A percentile compares a stretch with the other conserved stretches of the same genome.
Evolutionary conservation across 2,329 filamentous ascomycete genomes (phyloP).

Genomic region (Chaetomium sp.): DNA sequence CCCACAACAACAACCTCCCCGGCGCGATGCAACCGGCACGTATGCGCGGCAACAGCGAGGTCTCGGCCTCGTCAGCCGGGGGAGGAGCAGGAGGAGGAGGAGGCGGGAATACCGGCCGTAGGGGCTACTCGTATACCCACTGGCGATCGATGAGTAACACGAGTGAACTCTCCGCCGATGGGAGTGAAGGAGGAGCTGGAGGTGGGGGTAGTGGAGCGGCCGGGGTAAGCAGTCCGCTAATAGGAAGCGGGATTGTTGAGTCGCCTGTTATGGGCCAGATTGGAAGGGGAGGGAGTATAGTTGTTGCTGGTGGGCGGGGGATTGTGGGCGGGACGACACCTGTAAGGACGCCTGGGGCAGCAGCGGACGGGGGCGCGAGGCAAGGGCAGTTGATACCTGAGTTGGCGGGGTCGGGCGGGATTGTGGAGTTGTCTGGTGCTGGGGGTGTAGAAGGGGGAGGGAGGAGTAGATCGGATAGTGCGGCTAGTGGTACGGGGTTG

Average conservation of each 20-base stretch:
- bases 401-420: constrained; percentile 11
- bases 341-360: neutral
- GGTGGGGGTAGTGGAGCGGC: neutral
- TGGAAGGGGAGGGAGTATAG: too few species aligned
- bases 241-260: neutral
- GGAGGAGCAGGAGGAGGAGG: constrained; percentile 23
- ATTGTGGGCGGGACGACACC: constrained; percentile 10
- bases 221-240: constrained; percentile 1
- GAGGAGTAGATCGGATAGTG: constrained; percentile 26
- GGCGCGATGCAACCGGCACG: constrained; percentile 13
- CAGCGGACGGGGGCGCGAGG: neutral
- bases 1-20: constrained; percentile 15
- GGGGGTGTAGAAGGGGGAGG: neutral
- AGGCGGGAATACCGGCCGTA: constrained; percentile 2
- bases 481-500: constrained; percentile 20
- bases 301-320: neutral
- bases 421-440: neutral
- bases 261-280: too few species aligned
- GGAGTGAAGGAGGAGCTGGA: constrained; percentile 24
- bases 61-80: too few species aligned
- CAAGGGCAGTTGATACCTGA: constrained; percentile 20
- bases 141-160: constrained; percentile 38
- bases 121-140: constrained; percentile 26
- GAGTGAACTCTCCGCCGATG: constrained; percentile 36
- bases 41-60: constrained; percentile 32